These are phyloP conservation scores for Fraxinus sp. DNA, from an alignment of 305 asterid species.

Conservation along the genomic window DNA sequence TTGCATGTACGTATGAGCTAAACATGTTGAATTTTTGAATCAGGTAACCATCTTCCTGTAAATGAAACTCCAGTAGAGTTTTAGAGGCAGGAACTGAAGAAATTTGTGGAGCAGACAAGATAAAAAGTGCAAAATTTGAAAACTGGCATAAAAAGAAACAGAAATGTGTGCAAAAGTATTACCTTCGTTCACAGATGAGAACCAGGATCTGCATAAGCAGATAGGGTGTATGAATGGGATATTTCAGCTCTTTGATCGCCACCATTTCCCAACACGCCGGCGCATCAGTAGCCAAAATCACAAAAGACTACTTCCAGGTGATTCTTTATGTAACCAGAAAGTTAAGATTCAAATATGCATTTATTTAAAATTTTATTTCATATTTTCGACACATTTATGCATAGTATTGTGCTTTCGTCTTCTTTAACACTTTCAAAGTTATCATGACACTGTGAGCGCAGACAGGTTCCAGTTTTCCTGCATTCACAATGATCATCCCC, in stretches of 20 bases:
- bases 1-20: constrained; percentile 29
- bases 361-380: background rate
- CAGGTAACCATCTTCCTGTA: constrained; percentile 28
- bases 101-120: constrained; percentile 19
- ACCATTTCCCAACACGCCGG: constrained; percentile 58
- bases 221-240: constrained; percentile 93
- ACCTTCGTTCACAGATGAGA: constrained; percentile 49
- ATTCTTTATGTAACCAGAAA: background rate
- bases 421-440: background rate
- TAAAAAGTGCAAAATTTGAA: constrained; percentile 18
- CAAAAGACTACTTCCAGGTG: constrained; percentile 72
- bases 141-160: constrained; percentile 17
- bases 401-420: background rate
- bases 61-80: constrained; percentile 5
- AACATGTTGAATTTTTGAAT: constrained; percentile 28
- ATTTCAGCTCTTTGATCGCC: constrained; percentile 81
- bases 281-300: constrained; percentile 47
- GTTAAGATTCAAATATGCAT: background rate
- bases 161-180: constrained; percentile 53
- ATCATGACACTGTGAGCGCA: background rate
- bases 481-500: background rate
- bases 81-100: constrained; percentile 2
- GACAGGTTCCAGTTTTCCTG: background rate
- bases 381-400: background rate
- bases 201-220: constrained; percentile 66